Evolutionary conservation across 768 basidiomycete species (phyloP).

Genomic region (Guyanaporus albipodus): DNA sequence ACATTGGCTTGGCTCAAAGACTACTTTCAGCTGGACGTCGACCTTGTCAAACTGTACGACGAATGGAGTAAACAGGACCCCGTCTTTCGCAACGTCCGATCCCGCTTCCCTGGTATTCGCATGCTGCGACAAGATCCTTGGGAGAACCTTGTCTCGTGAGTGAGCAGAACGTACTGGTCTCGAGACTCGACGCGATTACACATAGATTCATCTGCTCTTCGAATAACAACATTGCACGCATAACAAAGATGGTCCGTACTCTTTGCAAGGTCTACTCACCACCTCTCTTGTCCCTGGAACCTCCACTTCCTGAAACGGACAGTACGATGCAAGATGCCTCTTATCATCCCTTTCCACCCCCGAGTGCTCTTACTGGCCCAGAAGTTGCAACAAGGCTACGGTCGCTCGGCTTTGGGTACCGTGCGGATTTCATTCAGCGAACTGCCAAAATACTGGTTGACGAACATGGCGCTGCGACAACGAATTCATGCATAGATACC

Average conservation of each 20-base stretch:
- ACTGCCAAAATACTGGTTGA: constrained; percentile 78
- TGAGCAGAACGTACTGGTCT: constrained; percentile 18
- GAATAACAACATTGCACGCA: constrained; percentile 94
- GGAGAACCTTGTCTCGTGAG: constrained; percentile 92
- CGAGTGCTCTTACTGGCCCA: constrained; percentile 57
- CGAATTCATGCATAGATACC: background rate
- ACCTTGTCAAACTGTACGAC: constrained; percentile 65
- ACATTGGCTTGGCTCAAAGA: constrained; percentile 73
- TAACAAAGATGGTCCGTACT: constrained; percentile 87
- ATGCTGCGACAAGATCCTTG: constrained; percentile 92
- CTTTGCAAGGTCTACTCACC: constrained; percentile 77
- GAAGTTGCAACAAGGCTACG: constrained; percentile 64
- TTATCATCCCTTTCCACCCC: constrained; percentile 86
- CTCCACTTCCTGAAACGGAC: constrained; percentile 29
- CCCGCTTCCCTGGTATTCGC: constrained; percentile 75
- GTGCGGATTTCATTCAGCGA: constrained; percentile 83
- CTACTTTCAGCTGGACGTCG: constrained; percentile 86
- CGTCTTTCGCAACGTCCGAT: constrained; percentile 62
- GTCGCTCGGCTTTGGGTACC: constrained; percentile 90
- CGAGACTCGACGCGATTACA: constrained; percentile 9
- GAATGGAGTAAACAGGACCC: constrained; percentile 73
- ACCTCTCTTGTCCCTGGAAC: constrained; percentile 50
- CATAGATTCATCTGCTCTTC: constrained; percentile 94
- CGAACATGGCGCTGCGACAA: constrained; percentile 34
- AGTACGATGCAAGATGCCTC: constrained; percentile 28